These are phyloP conservation scores for Saksenaea vasiformis DNA, from an alignment of 371 early-diverging fungal species.

Conservation along the genomic window DNA sequence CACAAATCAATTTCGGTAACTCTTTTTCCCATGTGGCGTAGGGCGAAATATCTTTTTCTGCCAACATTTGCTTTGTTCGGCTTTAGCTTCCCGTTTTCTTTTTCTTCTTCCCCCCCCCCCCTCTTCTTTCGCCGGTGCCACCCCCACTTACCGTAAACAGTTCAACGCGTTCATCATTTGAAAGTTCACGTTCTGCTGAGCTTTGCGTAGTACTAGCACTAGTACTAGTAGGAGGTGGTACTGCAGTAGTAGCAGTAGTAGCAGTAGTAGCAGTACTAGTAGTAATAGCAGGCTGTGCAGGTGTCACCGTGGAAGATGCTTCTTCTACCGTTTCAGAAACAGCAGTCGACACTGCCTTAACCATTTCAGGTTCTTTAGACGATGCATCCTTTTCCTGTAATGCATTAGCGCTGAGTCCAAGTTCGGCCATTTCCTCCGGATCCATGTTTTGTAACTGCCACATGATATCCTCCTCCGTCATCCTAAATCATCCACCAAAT, in stretches of 20 bases:
- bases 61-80: slow-evolving; percentile 54
- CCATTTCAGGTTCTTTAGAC: slow-evolving; percentile 7
- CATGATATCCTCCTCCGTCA: slow-evolving; percentile 72
- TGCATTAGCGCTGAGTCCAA: slow-evolving; percentile 13
- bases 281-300: slow-evolving; percentile 5
- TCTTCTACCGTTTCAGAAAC: slow-evolving; percentile 3
- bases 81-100: background rate
- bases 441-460: slow-evolving; percentile 69
- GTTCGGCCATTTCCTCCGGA: slow-evolving; percentile 37
- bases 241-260: too few relatives aligned
- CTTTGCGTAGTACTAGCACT: too few relatives aligned
- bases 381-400: slow-evolving; percentile 24
- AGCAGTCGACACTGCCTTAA: slow-evolving; percentile 9
- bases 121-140: too few relatives aligned
- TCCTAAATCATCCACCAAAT: slow-evolving; percentile 35
- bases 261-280: too few relatives aligned
- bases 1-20: slow-evolving; percentile 57
- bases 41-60: slow-evolving; percentile 71
- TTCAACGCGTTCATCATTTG: slow-evolving; percentile 43
- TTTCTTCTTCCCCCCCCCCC: background rate
- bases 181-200: background rate
- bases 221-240: too few relatives aligned
- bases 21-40: slow-evolving; percentile 77
- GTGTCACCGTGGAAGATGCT: slow-evolving; percentile 2
- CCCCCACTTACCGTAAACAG: slow-evolving; percentile 36